Conservation (phyloP, 495 filamentous ascomycete genomes). For the Aspergillus sclerotioniger region DNA sequence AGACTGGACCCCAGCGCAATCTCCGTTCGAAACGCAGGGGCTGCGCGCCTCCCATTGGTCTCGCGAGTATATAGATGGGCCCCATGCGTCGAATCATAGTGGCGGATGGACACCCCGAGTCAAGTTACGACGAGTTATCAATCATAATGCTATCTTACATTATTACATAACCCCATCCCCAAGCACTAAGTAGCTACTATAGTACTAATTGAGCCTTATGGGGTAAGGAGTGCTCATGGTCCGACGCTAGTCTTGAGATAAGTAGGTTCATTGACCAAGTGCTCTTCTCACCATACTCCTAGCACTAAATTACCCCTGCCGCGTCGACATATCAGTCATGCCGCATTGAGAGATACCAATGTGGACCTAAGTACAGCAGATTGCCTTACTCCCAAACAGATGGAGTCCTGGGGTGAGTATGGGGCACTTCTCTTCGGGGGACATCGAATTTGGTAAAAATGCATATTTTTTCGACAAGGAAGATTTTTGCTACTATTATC, state of each 20-base stretch:
- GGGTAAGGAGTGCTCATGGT: neutral
- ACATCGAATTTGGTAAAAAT: neutral
- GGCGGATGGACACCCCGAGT: neutral
- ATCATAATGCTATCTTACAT: no score
- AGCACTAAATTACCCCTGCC: conserved; percentile 4
- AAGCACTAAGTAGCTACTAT: no score
- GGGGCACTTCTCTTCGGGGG: neutral
- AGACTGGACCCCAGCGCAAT: conserved; percentile 5
- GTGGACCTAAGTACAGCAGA: neutral
- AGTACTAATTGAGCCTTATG: neutral
- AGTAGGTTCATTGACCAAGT: neutral
- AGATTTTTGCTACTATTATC: neutral
- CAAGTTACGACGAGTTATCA: neutral
- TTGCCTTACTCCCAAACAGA: neutral
- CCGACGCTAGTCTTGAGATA: neutral
- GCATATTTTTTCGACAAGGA: neutral
- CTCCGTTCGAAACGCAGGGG: conserved; percentile 19
- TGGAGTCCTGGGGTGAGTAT: neutral
- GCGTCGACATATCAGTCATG: neutral
- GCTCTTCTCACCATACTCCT: neutral
- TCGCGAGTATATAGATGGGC: neutral
- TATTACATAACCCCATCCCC: no score
- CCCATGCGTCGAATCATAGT: neutral
- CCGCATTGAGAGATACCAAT: neutral
- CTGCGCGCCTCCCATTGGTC: conserved; percentile 7